Evolutionary conservation across 768 basidiomycete species (phyloP), one percentile per base, ranked within the genome.

Genomic region (Crucibulum laeve): DNA sequence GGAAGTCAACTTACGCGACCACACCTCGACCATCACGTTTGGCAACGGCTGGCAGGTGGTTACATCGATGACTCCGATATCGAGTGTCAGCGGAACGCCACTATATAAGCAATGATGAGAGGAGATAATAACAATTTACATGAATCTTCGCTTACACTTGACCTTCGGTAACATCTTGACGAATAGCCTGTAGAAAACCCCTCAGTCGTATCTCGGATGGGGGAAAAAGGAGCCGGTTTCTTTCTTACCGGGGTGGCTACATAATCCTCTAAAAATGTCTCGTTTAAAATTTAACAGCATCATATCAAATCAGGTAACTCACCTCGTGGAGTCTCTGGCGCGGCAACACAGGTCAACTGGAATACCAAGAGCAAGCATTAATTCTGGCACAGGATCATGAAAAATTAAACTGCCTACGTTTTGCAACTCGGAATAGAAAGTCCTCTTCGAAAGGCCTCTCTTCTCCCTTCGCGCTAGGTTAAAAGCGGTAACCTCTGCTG

Each of bases 1-100:
- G 36, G 36, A n/a, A 18, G 8, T 25, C 18, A 11, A 46, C 50
- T 30, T 25, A 55, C 54, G 46, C 41, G 53, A 46, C 63, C 64
- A 70, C 17, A 70, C 54, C 42, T 70, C 67, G 19, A 70, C 61
- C 44, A 69, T 58, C 17, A 59, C 60, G 45, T 63, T 58, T 4
- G 40, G 36, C 37, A 67, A 46, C 2, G 68, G 66, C 42, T 65
- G 42, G 53, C 68, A 70, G 21, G 62, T 68, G 7, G 56, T 56
- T 32, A 60, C 59, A 43, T 69, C 64, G 24, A 69, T 58, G 35
- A 69, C 51, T 5, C 65, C 64, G 36, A 69, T 49, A 48, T 70
- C 67, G 25, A 70, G 56, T 14, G 56, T 55, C 38, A 70, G 45
- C 10, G 51, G 35, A n/a, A 68, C 46, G 22, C 68, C 67, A 18